Evolutionary conservation across 345 rosid genomes (phyloP).

Genomic region (Eucalyptus polybractea): DNA sequence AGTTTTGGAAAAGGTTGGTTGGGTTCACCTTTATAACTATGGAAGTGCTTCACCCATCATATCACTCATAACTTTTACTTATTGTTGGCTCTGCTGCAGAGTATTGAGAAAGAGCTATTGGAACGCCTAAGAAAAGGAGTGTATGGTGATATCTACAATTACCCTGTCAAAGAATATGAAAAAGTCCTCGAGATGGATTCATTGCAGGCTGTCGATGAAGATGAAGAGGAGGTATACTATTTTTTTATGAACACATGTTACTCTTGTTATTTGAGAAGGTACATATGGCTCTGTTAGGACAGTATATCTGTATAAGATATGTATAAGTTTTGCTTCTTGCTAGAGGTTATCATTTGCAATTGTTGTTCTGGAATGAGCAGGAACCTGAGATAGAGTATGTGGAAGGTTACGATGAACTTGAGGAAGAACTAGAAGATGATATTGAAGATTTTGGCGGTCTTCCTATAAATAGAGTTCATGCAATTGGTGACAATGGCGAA

Average conservation of each 20-base stretch:
- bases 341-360: background rate
- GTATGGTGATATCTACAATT: slow-evolving; percentile 61
- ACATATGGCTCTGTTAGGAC: background rate
- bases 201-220: slow-evolving; percentile 5
- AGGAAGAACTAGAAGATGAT: slow-evolving; percentile 83
- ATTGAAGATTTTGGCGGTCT: slow-evolving; percentile 67
- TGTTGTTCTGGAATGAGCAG: slow-evolving; percentile 15
- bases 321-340: background rate
- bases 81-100: slow-evolving; percentile 24
- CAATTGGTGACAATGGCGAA: slow-evolving; percentile 25
- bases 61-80: background rate
- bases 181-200: slow-evolving; percentile 38
- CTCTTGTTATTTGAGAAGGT: background rate
- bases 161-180: slow-evolving; percentile 22
- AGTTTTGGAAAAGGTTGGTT: slow-evolving; percentile 55
- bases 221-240: slow-evolving; percentile 41
- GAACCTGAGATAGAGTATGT: slow-evolving; percentile 65
- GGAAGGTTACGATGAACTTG: slow-evolving; percentile 68
- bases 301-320: background rate
- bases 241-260: background rate
- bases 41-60: background rate
- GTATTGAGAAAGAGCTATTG: slow-evolving; percentile 72
- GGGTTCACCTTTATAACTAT: background rate
- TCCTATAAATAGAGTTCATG: slow-evolving; percentile 8
- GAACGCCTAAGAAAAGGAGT: slow-evolving; percentile 66